A percentile compares a stretch with the other conserved stretches of the same genome.
These are phyloP conservation scores for Scolecobasidium constrictum DNA, from an alignment of 2,329 filamentous ascomycete species.

Conservation along the genomic window DNA sequence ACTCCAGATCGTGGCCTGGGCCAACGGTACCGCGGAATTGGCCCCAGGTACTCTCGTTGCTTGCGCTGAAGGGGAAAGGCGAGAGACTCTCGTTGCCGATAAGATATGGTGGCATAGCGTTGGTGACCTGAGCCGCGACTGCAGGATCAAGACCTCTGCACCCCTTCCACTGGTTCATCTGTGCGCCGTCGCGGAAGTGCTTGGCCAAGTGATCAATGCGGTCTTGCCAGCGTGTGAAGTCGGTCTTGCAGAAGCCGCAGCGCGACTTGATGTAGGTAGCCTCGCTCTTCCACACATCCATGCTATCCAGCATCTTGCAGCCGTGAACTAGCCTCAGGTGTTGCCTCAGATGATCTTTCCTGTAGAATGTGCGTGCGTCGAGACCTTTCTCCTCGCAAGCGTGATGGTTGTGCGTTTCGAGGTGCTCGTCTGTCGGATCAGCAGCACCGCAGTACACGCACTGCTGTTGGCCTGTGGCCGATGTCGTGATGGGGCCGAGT, in stretches of 20 bases:
- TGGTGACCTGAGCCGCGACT: slow-evolving; percentile 37
- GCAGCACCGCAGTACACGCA: slow-evolving; percentile 49
- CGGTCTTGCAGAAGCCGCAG: slow-evolving; percentile 40
- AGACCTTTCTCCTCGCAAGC: slow-evolving; percentile 56
- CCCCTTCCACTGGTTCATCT: slow-evolving; percentile 45
- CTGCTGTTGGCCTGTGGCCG: slow-evolving; percentile 43
- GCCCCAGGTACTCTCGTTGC: slow-evolving; percentile 15
- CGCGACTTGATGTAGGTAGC: slow-evolving; percentile 42
- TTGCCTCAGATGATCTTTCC: slow-evolving; percentile 52
- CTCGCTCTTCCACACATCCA: slow-evolving; percentile 54
- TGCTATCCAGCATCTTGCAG: slow-evolving; percentile 48
- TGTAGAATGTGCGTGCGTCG: slow-evolving; percentile 52
- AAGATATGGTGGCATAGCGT: slow-evolving; percentile 41
- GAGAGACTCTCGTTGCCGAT: slow-evolving; percentile 36
- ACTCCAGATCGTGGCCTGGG: slow-evolving; percentile 4
- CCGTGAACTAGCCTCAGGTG: slow-evolving; percentile 50
- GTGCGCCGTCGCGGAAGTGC: slow-evolving; percentile 42
- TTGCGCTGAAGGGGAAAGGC: slow-evolving; percentile 37
- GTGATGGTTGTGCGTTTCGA: slow-evolving; percentile 48
- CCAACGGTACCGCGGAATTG: background rate
- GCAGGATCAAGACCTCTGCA: slow-evolving; percentile 41
- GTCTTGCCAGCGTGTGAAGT: slow-evolving; percentile 39
- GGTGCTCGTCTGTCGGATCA: slow-evolving; percentile 44
- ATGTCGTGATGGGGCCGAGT: slow-evolving; percentile 42
- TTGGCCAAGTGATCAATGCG: slow-evolving; percentile 42